Conservation (phyloP, 169 alveolate genomes). For the Plasmodium malariae region DNA sequence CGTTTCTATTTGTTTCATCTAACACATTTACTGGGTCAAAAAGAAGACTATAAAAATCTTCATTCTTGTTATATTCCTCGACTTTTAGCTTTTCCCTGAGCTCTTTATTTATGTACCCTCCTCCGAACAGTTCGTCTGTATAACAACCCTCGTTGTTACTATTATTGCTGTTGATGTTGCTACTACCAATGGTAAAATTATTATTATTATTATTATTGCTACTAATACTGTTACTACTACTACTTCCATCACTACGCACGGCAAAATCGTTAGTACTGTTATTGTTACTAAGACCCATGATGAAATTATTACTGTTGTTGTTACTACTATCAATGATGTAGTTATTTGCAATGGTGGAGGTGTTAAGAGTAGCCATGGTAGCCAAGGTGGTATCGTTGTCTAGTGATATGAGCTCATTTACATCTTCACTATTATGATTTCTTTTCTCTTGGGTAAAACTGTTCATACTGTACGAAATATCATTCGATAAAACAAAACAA, state of each 20-base stretch:
- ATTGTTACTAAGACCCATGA: no score
- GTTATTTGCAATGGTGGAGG: not conserved
- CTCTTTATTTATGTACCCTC: not conserved
- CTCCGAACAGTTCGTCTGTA: not conserved
- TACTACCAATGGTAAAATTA: not conserved
- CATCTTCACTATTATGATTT: not conserved
- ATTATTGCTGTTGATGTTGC: not conserved
- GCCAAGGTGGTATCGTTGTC: not conserved
- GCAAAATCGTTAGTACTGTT: no score
- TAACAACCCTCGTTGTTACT: not conserved
- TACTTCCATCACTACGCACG: no score
- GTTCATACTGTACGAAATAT: not conserved
- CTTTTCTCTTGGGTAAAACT: not conserved
- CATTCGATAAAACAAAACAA: not conserved
- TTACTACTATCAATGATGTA: not conserved
- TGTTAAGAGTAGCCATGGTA: not conserved
- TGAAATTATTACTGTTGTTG: not conserved
- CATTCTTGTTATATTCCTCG: not conserved
- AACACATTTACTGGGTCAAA: not conserved
- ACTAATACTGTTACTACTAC: not conserved
- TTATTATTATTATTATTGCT: not conserved
- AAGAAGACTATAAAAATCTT: conserved; percentile 16
- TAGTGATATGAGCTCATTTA: not conserved
- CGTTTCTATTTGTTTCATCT: not conserved
- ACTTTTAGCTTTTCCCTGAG: not conserved